Evolutionary conservation across 2,329 filamentous ascomycete genomes (phyloP), one percentile per base, ranked within the genome.

Genomic region (Didymella segeticola): DNA sequence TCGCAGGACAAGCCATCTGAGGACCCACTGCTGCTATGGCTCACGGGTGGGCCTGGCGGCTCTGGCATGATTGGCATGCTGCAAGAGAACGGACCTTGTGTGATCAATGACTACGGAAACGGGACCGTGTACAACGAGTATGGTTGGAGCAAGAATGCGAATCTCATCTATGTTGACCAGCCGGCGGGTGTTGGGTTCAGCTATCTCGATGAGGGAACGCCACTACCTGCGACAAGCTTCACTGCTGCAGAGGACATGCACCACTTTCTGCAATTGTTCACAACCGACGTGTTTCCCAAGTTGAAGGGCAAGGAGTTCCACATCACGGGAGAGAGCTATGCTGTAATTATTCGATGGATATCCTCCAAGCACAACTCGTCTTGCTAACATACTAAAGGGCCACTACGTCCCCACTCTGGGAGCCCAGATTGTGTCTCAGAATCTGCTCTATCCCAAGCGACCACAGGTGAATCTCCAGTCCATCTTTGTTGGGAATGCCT

Each of bases 261-360:
- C 58, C 64, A 75, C 29, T 82, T 82, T 56, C 66, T 83, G 43
- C 78, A 80, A 56, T 66, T 81, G 4, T 81, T 82, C 56, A 72
- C 79, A 17, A 71, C 68, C 12, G 71, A 79, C 14, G 73, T 79
- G 0, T 82, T 82, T 47, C 79, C 80, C 0, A 63, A 77, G 8
- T 62, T 77, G 15, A 58, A 62, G 25, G 47, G 72, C 1, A 62
- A 70, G 3, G 71, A 77, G 4, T 74, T 83, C 23, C 77, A 81
- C 37, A 76, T 83, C 23, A 77, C 80, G 0, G 80, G 80, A 0
- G 80, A 83, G 55, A 79, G 76, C 50, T 82, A 80, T 67, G 80
- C 70, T n/a, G 76, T 78, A 62, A 61, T n/a, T n/a, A 69, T 68
- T 9, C 2, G 25, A 8, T 36, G 10, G 42, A 19, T n/a, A 2